Conservation (phyloP, 805 yeast genomes). For the Cyberlindnera suaveolens region DNA sequence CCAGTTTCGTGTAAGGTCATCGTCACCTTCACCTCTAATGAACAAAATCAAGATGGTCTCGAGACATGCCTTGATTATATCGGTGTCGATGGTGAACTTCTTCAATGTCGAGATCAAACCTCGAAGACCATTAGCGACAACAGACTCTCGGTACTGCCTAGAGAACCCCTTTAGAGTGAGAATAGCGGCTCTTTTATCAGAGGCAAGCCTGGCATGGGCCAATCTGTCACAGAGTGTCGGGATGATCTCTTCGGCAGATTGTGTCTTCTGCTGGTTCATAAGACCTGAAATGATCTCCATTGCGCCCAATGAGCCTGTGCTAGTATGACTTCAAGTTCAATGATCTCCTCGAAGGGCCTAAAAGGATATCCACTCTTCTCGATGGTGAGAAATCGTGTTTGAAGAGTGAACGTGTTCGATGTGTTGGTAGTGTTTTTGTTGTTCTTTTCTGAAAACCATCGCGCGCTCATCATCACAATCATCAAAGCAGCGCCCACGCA, state of each 20-base stretch:
- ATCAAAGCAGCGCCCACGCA: not conserved
- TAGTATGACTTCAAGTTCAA: not conserved
- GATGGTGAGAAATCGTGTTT: too few species aligned
- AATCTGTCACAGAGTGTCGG: constrained; percentile 84
- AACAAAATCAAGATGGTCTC: constrained; percentile 83
- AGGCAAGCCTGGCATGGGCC: constrained; percentile 70
- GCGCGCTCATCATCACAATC: too few species aligned
- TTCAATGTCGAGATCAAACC: constrained; percentile 62
- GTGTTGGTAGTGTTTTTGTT: too few species aligned
- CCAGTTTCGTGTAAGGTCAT: constrained; percentile 63
- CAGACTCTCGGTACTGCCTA: constrained; percentile 83
- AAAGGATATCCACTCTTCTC: too few species aligned
- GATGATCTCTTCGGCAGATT: constrained; percentile 75
- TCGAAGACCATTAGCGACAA: constrained; percentile 79
- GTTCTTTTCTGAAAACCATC: too few species aligned
- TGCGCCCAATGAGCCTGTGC: not conserved
- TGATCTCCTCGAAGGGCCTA: not conserved
- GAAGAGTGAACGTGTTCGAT: not conserved
- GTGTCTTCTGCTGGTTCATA: constrained; percentile 43
- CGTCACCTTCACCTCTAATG: constrained; percentile 60
- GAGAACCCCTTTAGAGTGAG: constrained; percentile 84
- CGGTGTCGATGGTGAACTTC: constrained; percentile 63
- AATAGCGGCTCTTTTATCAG: constrained; percentile 88
- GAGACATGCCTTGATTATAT: constrained; percentile 68
- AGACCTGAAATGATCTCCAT: constrained; percentile 38